Evolutionary conservation across 805 yeast species (phyloP), one percentile per base, ranked within the genome.

Genomic region (Brettanomyces sp.): DNA sequence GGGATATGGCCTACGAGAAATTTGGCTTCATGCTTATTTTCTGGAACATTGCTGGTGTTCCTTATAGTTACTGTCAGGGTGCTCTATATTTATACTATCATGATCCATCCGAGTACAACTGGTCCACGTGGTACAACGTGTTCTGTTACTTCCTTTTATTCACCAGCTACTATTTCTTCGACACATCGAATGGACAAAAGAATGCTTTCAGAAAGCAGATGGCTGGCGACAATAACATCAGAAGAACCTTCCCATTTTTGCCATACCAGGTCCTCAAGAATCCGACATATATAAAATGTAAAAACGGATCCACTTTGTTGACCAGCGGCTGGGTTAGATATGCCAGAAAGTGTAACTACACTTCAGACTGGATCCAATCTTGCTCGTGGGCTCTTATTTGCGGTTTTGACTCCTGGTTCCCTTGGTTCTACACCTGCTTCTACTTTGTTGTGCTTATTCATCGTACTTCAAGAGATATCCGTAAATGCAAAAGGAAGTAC

Each of bases 1-100:
- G 99, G 98, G 99, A 93, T 66, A 91, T 93, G 97, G 96, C 95
- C 32, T 93, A 93, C 66, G 99, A 93, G 66, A 93, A 93, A 69
- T 93, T 93, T 58, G 99, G 99, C n/a, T 93, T 93, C 73, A 90
- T 93, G 98, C 77, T 93, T 54, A 80, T 90, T 56, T 93, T 93
- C 74, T 93, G 99, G 99, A 93, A 93, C 70, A 88, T 93, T 64
- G 96, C 97, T 32, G 99, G 99, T 58, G 99, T 93, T 39, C 99
- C 99, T 42, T 93, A 82, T 79, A 91, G 98, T 39, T 93, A 93
- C 71, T 88, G 97, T 67, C 96, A 89, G 62, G 83, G 95, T 65
- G 86, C 96, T 9, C 72, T 93, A 57, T 93, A 69, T 71, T 68
- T 93, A 57, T 81, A 80, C 54, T 80, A 80, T 69, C 96, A 87